A percentile compares a stretch with the other conserved stretches of the same genome.
phyloP scores from a whole-genome alignment of 2,329 filamentous ascomycete genomes.

The Chaetomiaceae sp. region DNA sequence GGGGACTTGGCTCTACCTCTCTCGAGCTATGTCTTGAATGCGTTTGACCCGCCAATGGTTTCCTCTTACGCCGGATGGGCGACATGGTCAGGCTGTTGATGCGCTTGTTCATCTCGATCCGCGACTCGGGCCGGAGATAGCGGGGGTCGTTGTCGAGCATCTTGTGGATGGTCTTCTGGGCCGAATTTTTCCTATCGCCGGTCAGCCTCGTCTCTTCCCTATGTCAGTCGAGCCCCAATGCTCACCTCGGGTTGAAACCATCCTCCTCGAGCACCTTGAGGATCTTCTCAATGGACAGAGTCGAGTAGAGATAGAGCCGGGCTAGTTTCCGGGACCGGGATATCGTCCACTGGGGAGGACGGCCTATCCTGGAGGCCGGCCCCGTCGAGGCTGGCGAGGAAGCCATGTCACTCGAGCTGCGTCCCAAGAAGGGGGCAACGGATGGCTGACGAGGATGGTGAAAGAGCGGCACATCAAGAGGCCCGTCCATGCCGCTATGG shows the following conservation, averaged over 20 bases:
- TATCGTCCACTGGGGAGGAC: conserved; percentile 53
- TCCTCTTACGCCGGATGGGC: conserved; percentile 31
- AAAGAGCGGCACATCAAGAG: not conserved
- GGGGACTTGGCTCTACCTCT: no score
- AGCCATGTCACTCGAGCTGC: conserved; percentile 16
- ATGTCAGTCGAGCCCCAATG: no score
- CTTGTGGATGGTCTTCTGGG: conserved; percentile 53
- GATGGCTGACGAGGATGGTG: conserved; percentile 7
- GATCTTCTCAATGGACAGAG: conserved; percentile 48
- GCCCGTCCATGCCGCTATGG: conserved; percentile 5
- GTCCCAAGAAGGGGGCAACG: not conserved
- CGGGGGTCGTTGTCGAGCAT: conserved; percentile 56
- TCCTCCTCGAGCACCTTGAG: conserved; percentile 44
- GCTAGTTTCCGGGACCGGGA: conserved; percentile 50
- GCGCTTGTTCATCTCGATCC: conserved; percentile 49
- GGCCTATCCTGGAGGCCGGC: conserved; percentile 38
- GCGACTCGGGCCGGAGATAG: conserved; percentile 50
- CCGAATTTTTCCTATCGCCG: conserved; percentile 48
- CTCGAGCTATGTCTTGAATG: not conserved
- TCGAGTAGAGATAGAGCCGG: conserved; percentile 55
- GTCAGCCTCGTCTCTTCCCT: conserved; percentile 13
- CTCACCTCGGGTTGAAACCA: conserved; percentile 44
- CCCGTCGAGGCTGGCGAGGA: conserved; percentile 19
- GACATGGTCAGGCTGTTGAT: conserved; percentile 43
- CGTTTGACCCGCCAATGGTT: no score